These are phyloP conservation scores for Lactarius hatsudake DNA, from an alignment of 768 basidiomycete genomes.

Conservation along the genomic window DNA sequence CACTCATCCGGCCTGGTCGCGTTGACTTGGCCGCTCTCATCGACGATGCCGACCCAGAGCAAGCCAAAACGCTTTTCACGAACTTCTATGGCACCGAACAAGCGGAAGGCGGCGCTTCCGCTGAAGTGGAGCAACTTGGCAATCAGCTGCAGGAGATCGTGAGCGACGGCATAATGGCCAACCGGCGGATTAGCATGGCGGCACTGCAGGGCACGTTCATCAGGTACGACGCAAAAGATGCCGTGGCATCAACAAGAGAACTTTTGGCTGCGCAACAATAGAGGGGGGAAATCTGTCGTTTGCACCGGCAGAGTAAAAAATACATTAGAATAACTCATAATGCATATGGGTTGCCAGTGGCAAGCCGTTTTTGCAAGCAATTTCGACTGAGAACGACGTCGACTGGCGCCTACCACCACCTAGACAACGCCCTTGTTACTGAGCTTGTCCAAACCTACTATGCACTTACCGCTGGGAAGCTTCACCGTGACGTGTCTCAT, in stretches of 20 bases:
- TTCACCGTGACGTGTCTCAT: too few species aligned
- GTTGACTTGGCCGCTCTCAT: conserved; percentile 85
- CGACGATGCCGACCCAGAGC: conserved; percentile 81
- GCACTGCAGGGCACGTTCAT: conserved; percentile 95
- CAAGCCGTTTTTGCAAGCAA: too few species aligned
- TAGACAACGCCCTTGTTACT: too few species aligned
- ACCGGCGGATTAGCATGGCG: conserved; percentile 86
- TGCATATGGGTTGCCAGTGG: too few species aligned
- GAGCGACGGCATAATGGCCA: conserved; percentile 46
- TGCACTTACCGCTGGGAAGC: too few species aligned
- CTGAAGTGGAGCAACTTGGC: conserved; percentile 47
- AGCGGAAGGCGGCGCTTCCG: conserved; percentile 37
- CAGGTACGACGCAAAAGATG: conserved; percentile 57
- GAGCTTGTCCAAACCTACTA: too few species aligned
- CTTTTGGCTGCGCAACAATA: conserved; percentile 32
- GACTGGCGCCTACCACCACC: too few species aligned
- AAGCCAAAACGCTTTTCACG: conserved; percentile 74
- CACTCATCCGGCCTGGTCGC: conserved; percentile 91
- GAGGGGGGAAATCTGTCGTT: background rate
- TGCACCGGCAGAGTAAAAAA: background rate
- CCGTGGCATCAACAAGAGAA: conserved; percentile 49
- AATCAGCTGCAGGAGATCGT: conserved; percentile 54
- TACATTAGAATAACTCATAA: background rate
- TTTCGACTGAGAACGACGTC: too few species aligned
- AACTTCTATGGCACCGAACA: conserved; percentile 67